These are phyloP conservation scores for Ophiocordyceps camponoti-floridani DNA, from an alignment of 2,329 filamentous ascomycete genomes.

Conservation along the genomic window DNA sequence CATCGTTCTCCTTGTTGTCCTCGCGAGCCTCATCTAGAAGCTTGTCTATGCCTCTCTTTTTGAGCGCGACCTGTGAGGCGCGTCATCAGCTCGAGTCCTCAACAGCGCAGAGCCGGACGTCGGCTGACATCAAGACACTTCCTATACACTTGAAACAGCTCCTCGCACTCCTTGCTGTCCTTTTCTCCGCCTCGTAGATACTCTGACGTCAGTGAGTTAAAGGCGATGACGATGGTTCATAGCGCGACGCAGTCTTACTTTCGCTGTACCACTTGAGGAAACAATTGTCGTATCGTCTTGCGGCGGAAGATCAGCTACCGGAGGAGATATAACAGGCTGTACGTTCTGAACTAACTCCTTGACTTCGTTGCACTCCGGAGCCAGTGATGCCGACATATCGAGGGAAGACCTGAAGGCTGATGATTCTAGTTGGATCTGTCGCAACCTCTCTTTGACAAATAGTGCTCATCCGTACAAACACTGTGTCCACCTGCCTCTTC, in stretches of 20 bases:
- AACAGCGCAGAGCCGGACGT: not conserved
- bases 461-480: too few species aligned
- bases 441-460: too few species aligned
- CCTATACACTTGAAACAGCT: conserved; percentile 77
- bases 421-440: too few species aligned
- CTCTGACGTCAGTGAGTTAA: conserved; percentile 31
- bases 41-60: conserved; percentile 78
- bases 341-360: conserved; percentile 54
- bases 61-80: conserved; percentile 52
- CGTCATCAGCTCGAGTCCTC: not conserved
- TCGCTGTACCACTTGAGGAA: conserved; percentile 99
- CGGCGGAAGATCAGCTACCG: not conserved
- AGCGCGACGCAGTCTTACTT: conserved; percentile 39
- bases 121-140: conserved; percentile 55
- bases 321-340: not conserved
- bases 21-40: conserved; percentile 84
- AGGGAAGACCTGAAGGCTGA: not conserved
- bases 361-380: conserved; percentile 84
- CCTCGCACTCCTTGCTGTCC: conserved; percentile 67
- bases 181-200: conserved; percentile 75
- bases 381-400: conserved; percentile 73
- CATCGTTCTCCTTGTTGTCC: conserved; percentile 76
- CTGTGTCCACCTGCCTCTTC: too few species aligned
- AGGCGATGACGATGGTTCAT: not conserved
- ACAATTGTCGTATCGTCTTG: conserved; percentile 88